Evolutionary conservation across 805 yeast species (phyloP), one percentile per base, ranked within the genome.

Genomic region (Schizosaccharomyces octosporus): DNA sequence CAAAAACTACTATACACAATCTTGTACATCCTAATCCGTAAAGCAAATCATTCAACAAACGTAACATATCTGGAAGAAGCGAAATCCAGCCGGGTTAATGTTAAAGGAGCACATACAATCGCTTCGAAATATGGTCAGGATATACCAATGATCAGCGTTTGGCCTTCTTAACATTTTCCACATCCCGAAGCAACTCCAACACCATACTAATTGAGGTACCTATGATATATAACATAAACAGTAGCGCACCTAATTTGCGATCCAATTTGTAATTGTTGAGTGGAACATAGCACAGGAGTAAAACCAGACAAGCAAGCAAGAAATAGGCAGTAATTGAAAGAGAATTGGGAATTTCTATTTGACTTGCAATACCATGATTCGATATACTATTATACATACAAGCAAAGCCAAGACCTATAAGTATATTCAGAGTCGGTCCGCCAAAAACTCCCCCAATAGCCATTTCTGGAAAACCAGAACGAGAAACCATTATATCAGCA

Each of bases 391-490:
- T 71, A 0, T 81, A 63, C 42, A 86, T 63, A 0, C 90, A 88
- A 65, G 85, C 84, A 4, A 83, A 67, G 0, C 97, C 96, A 63
- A 90, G 72, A 0, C 97, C 95, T 48, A 89, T 75, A 11, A 93
- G 73, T 55, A 84, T 73, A 61, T 88, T 84, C 54, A 93, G 70
- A 62, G 90, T 72, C 0, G 97, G 97, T 0, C 96, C 87, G 0
- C 97, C 97, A 69, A 89, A 84, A 68, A 97, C 89, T 0, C 97
- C 96, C 36, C 93, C 85, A n/a, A 93, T 74, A 0, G 97, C 97
- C 85, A 90, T 85, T 58, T 84, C 76, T 0, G 95, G 86, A 72
- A 80, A 82, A 0, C 95, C 95, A 76, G 86, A 78, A 62, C 74
- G 74, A 0, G 95, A 88, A 31, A 90, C 79, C 0, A 94, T 84